Percentiles rank a stretch among this genome's conserved stretches.
phyloP scores from a whole-genome alignment of 2,329 filamentous ascomycete genomes.

The Fusarium sp. region DNA sequence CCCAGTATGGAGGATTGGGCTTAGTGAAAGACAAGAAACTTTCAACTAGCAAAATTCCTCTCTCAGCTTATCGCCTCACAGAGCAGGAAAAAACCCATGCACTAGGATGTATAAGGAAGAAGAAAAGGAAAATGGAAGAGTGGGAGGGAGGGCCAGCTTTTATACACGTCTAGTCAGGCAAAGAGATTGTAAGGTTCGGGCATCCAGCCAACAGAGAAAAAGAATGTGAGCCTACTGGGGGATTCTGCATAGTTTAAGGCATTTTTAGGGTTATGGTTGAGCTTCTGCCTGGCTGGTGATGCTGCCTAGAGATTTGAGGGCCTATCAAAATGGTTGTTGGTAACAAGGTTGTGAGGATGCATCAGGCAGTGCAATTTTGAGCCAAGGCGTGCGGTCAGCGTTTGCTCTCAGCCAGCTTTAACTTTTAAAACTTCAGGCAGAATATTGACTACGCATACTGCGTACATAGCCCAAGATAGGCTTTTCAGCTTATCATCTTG shows the following conservation, averaged over 20 bases:
- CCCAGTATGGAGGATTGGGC: neutral
- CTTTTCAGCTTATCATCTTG: too few relatives aligned
- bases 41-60: neutral
- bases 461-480: too few relatives aligned
- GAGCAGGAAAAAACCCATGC: slow-evolving; percentile 5
- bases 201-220: neutral
- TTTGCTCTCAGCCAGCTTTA: too few relatives aligned
- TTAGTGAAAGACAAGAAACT: neutral
- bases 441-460: too few relatives aligned
- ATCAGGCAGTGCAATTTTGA: neutral
- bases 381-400: too few relatives aligned
- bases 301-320: neutral
- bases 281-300: neutral
- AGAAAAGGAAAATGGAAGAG: neutral
- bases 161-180: neutral
- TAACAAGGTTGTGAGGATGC: neutral
- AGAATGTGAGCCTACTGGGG: neutral
- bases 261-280: too few relatives aligned
- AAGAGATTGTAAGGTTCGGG: neutral
- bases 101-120: neutral
- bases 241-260: fast-evolving
- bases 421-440: too few relatives aligned
- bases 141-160: neutral
- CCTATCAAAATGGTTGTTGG: neutral
- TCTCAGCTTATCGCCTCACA: slow-evolving; percentile 12